phyloP scores from a whole-genome alignment of 2,329 filamentous ascomycete genomes.

The Metarhizium humberi region DNA sequence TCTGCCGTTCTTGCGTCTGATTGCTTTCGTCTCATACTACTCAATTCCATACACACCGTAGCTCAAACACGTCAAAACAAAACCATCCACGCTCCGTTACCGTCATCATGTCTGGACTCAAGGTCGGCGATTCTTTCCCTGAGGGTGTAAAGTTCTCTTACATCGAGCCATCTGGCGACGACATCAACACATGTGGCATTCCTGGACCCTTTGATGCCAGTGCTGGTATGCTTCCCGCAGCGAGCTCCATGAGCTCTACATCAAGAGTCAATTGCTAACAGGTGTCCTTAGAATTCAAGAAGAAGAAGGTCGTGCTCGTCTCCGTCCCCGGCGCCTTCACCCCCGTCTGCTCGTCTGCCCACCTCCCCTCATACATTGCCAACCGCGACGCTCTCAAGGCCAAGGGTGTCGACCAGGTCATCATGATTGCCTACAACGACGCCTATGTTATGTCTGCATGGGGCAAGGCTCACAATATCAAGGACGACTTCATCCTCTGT shows the following conservation, averaged over 20 bases:
- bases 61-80: neutral
- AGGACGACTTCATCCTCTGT: conserved; percentile 64
- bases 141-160: conserved; percentile 74
- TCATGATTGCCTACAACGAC: conserved; percentile 79
- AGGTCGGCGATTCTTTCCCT: conserved; percentile 78
- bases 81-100: neutral
- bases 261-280: conserved; percentile 1
- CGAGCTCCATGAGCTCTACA: neutral
- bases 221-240: conserved; percentile 44
- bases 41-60: neutral
- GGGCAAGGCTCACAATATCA: conserved; percentile 79
- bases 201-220: conserved; percentile 72
- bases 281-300: conserved; percentile 36
- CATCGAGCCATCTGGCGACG: conserved; percentile 65
- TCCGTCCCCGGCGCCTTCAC: conserved; percentile 68
- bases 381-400: conserved; percentile 60
- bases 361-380: conserved; percentile 72
- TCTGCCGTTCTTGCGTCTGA: too few species aligned
- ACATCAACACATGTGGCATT: conserved; percentile 67
- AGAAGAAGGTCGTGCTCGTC: conserved; percentile 48
- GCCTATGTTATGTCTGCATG: conserved; percentile 80
- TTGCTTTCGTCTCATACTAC: neutral
- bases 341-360: conserved; percentile 72
- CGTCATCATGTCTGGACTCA: conserved; percentile 50
- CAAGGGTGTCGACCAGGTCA: conserved; percentile 76